Base-by-base conservation (phyloP, 495 filamentous ascomycete genomes). In the Penicillium canariense region DNA sequence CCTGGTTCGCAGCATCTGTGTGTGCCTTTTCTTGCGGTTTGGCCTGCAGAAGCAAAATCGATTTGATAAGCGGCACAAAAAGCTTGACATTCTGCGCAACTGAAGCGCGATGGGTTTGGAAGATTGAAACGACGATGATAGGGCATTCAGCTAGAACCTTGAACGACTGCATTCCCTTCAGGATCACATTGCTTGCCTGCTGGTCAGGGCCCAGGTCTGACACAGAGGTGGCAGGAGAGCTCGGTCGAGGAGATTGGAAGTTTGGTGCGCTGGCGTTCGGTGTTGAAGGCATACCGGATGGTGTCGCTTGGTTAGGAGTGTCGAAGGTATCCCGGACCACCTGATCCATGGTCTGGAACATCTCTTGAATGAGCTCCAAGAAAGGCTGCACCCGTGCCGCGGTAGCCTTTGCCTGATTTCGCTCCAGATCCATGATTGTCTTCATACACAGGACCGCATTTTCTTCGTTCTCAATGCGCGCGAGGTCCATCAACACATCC, bases 371-470 rank as follows among this genome's bases (percentile, higher is more conserved):
- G 27, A 99, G 77, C 47, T 87, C 85, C 35, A 99, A 72, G 73
- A 97, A 97, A 3, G 85, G 81, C 67, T 97, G 95, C 5, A 96
- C 94, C 58, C 87, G 89, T 32, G 80, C 77, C 9, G 80, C 78
- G 9, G 93, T 84, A 10, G 86, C 85, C 74, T 91, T 94, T 31
- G 87, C 82, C 62, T 96, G 96, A 63, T 96, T 89, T 20, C 95
- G 84, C 78, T 93, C 88, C 66, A 97, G 83, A 63, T 99, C 94
- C 80, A 96, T 96, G 48, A 96, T 89, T 1, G 91, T 96, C 77
- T 97, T 97, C 79, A 99, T 92, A 65, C 92, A 97, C 50, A 99
- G 77, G 12, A 96, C 89, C 2, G 92, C 95, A 77, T 99, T 99
- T 39, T 99, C 95, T 67, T 99, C 95, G 61, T 99, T 99, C 67